Percentiles rank a stretch among this genome's conserved stretches.
Conservation (phyloP, 2,329 filamentous ascomycete genomes). For the Fusarium gaditjirri region DNA sequence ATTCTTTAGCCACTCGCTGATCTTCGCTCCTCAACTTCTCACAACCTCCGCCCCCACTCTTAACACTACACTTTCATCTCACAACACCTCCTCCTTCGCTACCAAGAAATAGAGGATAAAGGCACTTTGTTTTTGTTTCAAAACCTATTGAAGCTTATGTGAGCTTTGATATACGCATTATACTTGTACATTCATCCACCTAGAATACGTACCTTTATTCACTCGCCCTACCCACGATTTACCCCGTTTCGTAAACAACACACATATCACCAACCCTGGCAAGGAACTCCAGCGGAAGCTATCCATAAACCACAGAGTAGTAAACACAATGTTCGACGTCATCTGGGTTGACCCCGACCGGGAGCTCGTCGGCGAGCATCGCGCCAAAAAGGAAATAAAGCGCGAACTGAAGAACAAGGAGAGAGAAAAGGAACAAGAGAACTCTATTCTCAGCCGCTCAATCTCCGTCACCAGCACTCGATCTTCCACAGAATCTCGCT, state of each 20-base stretch:
- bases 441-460: conserved; percentile 48
- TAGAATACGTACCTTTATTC: background rate
- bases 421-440: conserved; percentile 22
- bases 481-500: conserved; percentile 54
- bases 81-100: background rate
- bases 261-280: background rate
- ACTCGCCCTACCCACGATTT: background rate
- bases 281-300: background rate
- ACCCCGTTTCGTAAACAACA: background rate
- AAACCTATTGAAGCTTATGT: background rate
- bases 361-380: conserved; percentile 64
- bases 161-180: background rate
- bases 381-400: conserved; percentile 58
- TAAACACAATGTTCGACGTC: conserved; percentile 65
- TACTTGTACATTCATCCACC: background rate
- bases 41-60: background rate
- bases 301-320: background rate
- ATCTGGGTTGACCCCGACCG: conserved; percentile 66
- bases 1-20: background rate
- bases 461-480: conserved; percentile 58
- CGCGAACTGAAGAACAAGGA: conserved; percentile 47
- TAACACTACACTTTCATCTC: background rate
- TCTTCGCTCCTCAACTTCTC: background rate
- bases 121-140: background rate
- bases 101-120: background rate